Evolutionary conservation across 2,329 filamentous ascomycete genomes (phyloP), one percentile per base, ranked within the genome.

Genomic region (Aaosphaeria pasadenensis): DNA sequence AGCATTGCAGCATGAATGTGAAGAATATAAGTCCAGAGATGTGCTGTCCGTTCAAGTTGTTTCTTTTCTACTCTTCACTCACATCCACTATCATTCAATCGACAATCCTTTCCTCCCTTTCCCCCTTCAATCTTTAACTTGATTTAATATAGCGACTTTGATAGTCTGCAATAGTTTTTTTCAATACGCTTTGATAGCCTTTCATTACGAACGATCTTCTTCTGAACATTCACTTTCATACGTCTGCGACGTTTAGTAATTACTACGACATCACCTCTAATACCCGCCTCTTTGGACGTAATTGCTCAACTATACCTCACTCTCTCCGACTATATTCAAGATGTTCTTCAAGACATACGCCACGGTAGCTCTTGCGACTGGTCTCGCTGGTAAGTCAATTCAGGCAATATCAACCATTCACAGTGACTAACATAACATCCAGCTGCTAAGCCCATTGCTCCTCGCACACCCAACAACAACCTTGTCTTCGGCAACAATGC

Each of bases 171-270:
- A 24, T 13, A 36, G 11, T 17, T 17, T 40, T 46, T 42, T 52
- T 35, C 24, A 11, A 11, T 4, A 11, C 11, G 43, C 42, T 52
- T 52, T 47, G 47, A 54, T 46, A 51, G 49, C 47, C 54, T 48
- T 52, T 51, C 52, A 54, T 58, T 58, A 28, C 24, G 7, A 24
- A 24, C 17, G 17, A 24, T 24, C 17, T 24, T 24, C 17, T 24
- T 24, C 17, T 24, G 17, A 24, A 24, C 17, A 24, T 24, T 40
- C 11, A 7, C 39, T 40, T 40, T 40, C 17, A 24, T 31, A 54
- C 62, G 62, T 66, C 63, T 64, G 63, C 53, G 63, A 68, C 63
- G 58, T 63, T 56, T 49, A 45, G 30, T 60, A 57, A 55, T 59
- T 51, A 54, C 44, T 44, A 24, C 17, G 46, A 38, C 43, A 45